Base-by-base conservation (phyloP, 2,329 filamentous ascomycete species). In the Scedosporium apiospermum region DNA sequence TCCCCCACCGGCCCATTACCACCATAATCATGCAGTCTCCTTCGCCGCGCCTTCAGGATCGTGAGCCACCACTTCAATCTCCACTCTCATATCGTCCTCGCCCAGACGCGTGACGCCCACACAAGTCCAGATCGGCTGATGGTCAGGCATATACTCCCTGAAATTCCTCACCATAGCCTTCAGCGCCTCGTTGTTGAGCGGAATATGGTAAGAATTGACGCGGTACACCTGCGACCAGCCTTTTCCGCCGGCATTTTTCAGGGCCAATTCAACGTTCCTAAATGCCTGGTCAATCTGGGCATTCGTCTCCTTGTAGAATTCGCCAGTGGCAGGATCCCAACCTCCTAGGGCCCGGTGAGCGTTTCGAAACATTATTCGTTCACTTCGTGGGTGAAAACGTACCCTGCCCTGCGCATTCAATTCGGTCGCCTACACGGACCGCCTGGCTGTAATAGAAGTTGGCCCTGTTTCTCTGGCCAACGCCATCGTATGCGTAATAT, bases 51-150 rank as follows among this genome's bases (percentile, higher is more conserved):
- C 74, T 21, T 78, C 75, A 0, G 66, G 68, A 64, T 75, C 76
- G 70, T 80, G 71, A 1, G 81, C 81, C 7, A 74, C 72, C 9
- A 83, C 82, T 69, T 87, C 83, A 69, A 87, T 81, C 72, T 87
- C 83, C 3, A 87, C 76, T 23, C 73, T 69, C 83, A 87, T 87
- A 38, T 74, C 76, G 30, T 77, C 75, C 63, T 75, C 69, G 0
- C 73, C 82, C 6, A 87, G 68, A 41, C 72, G 66, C 1, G 72
- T 66, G 1, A 86, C 82, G 0, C 79, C 82, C 14, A 86, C 71
- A 63, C 71, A 75, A 0, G 82, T 86, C 80, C 80, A 83, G 1
- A 82, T 72, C 0, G 82, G 82, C 64, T 77, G 68, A 66, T 85
- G 81, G 38, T 79, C 67, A 0, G 81, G 81, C 71, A 81, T 78